Base-by-base conservation (phyloP, 345 rosid genomes). In the Hibiscus mutabilis region DNA sequence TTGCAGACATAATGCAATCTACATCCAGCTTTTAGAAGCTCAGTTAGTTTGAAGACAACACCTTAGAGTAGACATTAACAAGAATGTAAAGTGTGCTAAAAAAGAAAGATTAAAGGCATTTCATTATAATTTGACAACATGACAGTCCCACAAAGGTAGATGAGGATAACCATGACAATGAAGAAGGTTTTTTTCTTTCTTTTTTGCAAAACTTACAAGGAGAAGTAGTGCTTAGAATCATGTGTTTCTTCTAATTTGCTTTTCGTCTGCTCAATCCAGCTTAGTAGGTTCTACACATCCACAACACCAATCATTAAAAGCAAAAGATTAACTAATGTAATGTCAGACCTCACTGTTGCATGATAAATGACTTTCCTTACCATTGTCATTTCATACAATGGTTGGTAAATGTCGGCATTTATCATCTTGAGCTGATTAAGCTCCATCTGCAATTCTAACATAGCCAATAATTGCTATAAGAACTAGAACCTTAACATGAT, bases 361-460 rank as follows among this genome's bases (percentile, higher is more conserved):
- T 10, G 62, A 25, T 21, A 70, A 59, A 72, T 68, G 9, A 66
- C 69, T 19, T 63, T 47, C 1, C 35, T 73, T 80, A 90, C 99
- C 89, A 87, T 89, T 74, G 77, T 75, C 86, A 92, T 87, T 80
- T 95, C 97, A 70, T 72, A 81, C 69, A 90, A 74, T 42, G 99
- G 99, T 76, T 89, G 90, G 79, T 95, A 95, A 66, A 83, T 74
- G 80, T 77, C 55, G 21, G 91, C 74, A 77, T 91, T 71, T 16
- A 71, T 75, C 12, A 69, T 33, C 73, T 85, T 85, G 47, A 92
- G 86, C 62, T 81, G 84, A 68, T 81, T 84, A 55, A 92, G 78
- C 82, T 95, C 99, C 37, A 3, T 78, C 87, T 88, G 91, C 87
- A 95, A 74, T 82, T 89, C 99, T 95, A 78, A 62, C 66, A 71